A percentile compares a stretch with the other conserved stretches of the same genome.
These are phyloP conservation scores for Lactarius sanguifluus DNA, from an alignment of 768 basidiomycete species.

Conservation along the genomic window DNA sequence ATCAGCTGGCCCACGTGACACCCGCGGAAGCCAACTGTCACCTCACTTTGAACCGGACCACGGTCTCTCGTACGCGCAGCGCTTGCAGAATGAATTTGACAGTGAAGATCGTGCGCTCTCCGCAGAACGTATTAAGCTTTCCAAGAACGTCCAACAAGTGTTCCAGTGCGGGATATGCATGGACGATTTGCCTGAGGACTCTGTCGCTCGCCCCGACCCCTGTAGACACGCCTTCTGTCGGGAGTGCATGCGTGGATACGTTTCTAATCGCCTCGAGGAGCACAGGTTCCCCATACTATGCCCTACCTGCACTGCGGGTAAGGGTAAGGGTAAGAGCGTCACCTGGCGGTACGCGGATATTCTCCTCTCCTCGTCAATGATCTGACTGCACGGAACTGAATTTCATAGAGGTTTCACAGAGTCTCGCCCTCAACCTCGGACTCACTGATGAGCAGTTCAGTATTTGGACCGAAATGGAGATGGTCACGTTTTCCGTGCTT, in stretches of 20 bases:
- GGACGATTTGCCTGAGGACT: conserved; percentile 47
- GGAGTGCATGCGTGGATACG: conserved; percentile 47
- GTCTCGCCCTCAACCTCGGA: conserved; percentile 46
- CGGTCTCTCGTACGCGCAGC: conserved; percentile 31
- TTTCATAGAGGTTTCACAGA: conserved; percentile 40
- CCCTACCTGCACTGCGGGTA: conserved; percentile 49
- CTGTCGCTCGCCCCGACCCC: conserved; percentile 41
- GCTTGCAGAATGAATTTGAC: conserved; percentile 42
- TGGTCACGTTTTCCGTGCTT: conserved; percentile 44
- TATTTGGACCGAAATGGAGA: conserved; percentile 48
- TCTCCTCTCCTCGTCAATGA: conserved; percentile 2
- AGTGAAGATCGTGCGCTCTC: conserved; percentile 42
- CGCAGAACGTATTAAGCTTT: conserved; percentile 38
- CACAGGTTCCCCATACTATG: conserved; percentile 60
- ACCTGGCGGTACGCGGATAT: conserved; percentile 38
- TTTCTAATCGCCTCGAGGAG: conserved; percentile 48
- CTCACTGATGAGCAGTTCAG: conserved; percentile 44
- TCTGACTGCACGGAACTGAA: not conserved
- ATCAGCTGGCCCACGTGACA: not conserved
- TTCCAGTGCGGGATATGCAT: conserved; percentile 60
- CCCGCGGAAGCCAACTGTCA: not conserved
- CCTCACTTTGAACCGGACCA: conserved; percentile 27
- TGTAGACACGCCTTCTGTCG: conserved; percentile 59
- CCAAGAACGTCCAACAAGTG: conserved; percentile 33
- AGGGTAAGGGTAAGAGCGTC: conserved; percentile 25